Base-by-base conservation (phyloP, 1,284 basidiomycete species). In the Cystobasidium pallidum region DNA sequence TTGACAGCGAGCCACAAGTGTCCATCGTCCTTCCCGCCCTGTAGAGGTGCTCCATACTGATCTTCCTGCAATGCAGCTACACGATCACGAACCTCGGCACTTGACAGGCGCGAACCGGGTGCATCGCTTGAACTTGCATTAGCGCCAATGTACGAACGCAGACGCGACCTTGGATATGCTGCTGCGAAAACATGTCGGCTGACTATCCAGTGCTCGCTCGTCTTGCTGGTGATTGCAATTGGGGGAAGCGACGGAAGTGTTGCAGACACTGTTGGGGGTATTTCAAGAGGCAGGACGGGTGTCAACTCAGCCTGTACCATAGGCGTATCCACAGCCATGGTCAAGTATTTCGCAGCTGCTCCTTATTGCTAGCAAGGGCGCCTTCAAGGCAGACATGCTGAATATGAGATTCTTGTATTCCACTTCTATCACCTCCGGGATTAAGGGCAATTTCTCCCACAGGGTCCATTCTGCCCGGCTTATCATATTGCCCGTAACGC, bases 1-100 rank as follows among this genome's bases (percentile, higher is more conserved):
- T 71, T 71, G 21, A 36, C 68, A 32, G 68, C 59, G 24, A 57
- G 30, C 68, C 68, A 71, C 17, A 71, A 36, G 30, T 47, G 45
- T 34, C 55, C 55, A 10, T 17, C 26, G 3, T 58, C 67, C 34
- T 47, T 32, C 17, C 43, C 47, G 52, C 64, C 52, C 21, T 66
- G 64, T 30, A 64, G 13, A 4, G 32, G 62, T 21, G 64, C 64
- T 8, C n/a, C 28, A 15, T 49, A 49, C 34, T 62, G 54, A 15
- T 39, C 28, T 34, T 49, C 30, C 15, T 51, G 39, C 41, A 64
- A 51, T 28, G 32, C 62, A 32, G 41, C 28, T 24, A 64, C 62
- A 8, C 26, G 11, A 13, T 7, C 15, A n/a, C 24, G 21, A 1
- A 41, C 21, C 45, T 59, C 43, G 17, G 19, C 34, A 19, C 66